phyloP scores from a whole-genome alignment of 345 rosid genomes.

The Lumnitzera racemosa region DNA sequence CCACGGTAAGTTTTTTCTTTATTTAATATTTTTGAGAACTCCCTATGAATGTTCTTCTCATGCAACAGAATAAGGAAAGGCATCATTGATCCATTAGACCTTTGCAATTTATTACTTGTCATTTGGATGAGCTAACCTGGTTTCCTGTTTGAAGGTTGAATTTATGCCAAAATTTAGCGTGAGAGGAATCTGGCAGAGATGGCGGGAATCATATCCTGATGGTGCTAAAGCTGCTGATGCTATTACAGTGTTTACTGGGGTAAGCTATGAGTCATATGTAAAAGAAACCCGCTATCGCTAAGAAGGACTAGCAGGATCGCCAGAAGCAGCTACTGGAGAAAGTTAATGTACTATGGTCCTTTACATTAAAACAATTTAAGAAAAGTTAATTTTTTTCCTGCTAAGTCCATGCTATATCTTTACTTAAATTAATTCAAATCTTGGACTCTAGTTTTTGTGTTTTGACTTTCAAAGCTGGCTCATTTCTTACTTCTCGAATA shows the following conservation, averaged over 20 bases:
- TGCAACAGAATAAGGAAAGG: not conserved
- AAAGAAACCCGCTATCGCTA: too few species aligned
- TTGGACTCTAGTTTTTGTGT: too few species aligned
- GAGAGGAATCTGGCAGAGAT: constrained; percentile 89
- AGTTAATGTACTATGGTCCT: too few species aligned
- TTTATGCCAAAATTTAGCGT: constrained; percentile 94
- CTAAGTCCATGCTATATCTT: too few species aligned
- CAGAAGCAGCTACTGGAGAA: too few species aligned
- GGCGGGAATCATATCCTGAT: constrained; percentile 79
- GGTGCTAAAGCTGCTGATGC: constrained; percentile 46
- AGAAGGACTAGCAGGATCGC: too few species aligned
- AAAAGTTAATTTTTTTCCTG: too few species aligned
- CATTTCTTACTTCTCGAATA: too few species aligned
- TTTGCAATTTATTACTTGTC: not conserved
- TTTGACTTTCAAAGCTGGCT: too few species aligned
- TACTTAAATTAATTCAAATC: too few species aligned
- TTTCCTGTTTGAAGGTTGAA: constrained; percentile 61
- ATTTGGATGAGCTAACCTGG: constrained; percentile 7
- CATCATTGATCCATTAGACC: not conserved
- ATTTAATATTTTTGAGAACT: not conserved
- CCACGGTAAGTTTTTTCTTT: constrained; percentile 42
- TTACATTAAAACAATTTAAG: too few species aligned
- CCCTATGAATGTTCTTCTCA: constrained; percentile 1
- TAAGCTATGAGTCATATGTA: constrained; percentile 25
- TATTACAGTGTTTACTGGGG: constrained; percentile 88